phyloP scores from a whole-genome alignment of 192 early-diverging fungal species.

The Anaeromyces robustus region DNA sequence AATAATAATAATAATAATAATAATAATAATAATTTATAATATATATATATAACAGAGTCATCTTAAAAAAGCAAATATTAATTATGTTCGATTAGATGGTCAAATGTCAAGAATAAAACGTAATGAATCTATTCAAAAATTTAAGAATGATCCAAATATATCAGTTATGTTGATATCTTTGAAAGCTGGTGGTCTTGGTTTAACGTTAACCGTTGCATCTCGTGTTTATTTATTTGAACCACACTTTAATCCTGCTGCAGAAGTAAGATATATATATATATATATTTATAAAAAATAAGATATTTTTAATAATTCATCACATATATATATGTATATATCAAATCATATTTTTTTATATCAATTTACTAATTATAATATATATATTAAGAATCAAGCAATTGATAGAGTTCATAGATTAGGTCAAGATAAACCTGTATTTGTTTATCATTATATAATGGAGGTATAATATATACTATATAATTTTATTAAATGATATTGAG shows the following conservation, averaged over 20 bases:
- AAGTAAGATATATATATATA: neutral
- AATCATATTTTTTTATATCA: neutral
- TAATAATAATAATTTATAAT: too few relatives aligned
- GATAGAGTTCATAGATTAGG: conserved; percentile 71
- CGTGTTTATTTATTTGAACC: conserved; percentile 22
- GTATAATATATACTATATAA: neutral
- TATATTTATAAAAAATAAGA: neutral
- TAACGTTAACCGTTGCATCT: conserved; percentile 61
- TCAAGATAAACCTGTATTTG: conserved; percentile 42
- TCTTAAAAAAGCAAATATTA: conserved; percentile 34
- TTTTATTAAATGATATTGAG: too few relatives aligned
- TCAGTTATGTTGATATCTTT: conserved; percentile 52
- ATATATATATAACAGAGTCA: too few relatives aligned
- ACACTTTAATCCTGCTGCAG: neutral
- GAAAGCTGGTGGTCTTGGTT: conserved; percentile 49
- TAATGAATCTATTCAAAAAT: conserved; percentile 38
- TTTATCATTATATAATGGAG: conserved; percentile 46
- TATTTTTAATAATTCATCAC: neutral
- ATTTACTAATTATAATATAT: conserved; percentile 5
- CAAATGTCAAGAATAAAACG: conserved; percentile 39
- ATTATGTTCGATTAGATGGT: conserved; percentile 68
- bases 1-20: too few relatives aligned
- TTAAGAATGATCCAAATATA: conserved; percentile 39
- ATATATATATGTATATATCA: too few relatives aligned
- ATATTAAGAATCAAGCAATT: conserved; percentile 62